These are phyloP conservation scores for Trichosporon sp. DNA, from an alignment of 1,284 basidiomycete species.

Conservation along the genomic window DNA sequence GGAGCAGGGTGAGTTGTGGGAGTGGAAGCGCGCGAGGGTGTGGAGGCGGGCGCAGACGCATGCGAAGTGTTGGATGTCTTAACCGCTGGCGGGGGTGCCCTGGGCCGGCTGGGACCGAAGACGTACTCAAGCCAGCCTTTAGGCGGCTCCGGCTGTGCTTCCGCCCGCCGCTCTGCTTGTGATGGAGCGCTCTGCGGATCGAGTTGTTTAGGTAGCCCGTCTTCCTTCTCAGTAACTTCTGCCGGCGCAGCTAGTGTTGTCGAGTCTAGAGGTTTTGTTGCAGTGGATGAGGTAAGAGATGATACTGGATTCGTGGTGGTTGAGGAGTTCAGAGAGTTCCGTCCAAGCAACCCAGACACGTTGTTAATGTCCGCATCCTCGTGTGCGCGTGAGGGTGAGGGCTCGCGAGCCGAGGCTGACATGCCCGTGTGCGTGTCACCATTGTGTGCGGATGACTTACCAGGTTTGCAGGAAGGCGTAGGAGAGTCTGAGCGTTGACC, in stretches of 20 bases:
- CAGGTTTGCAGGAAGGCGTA: not conserved
- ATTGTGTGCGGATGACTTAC: not conserved
- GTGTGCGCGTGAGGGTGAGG: not conserved
- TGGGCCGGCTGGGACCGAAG: constrained; percentile 7
- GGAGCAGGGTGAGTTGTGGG: not conserved
- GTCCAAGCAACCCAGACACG: constrained; percentile 1
- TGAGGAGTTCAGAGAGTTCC: constrained; percentile 4
- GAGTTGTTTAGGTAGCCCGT: not conserved
- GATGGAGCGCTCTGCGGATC: constrained; percentile 6
- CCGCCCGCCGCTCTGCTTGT: no score
- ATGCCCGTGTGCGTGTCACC: not conserved
- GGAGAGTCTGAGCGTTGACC: constrained; percentile 7
- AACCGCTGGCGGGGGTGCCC: not conserved
- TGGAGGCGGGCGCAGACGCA: constrained; percentile 1
- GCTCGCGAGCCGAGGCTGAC: not conserved
- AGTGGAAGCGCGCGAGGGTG: not conserved
- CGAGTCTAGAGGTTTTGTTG: not conserved
- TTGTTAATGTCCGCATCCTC: not conserved
- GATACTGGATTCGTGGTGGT: not conserved
- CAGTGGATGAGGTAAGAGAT: constrained; percentile 11
- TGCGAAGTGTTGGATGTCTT: constrained; percentile 4
- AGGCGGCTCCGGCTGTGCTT: not conserved
- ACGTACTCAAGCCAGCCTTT: constrained; percentile 11
- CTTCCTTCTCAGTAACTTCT: not conserved
- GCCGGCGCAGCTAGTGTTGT: not conserved